These are phyloP conservation scores for Heliamphora exappendiculata DNA, from an alignment of 148 eudicot species.

Conservation along the genomic window DNA sequence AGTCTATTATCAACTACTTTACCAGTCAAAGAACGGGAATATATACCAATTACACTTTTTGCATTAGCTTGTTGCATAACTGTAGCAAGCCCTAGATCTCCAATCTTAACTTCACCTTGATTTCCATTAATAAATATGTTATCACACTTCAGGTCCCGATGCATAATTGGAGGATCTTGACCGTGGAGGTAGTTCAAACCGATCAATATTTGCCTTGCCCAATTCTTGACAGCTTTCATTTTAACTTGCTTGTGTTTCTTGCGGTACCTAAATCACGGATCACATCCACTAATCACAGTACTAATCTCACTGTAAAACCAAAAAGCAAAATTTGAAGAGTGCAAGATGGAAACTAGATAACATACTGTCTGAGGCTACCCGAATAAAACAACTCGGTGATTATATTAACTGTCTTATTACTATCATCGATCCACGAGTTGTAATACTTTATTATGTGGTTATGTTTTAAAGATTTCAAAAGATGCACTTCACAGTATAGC, in stretches of 20 bases:
- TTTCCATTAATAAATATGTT: slow-evolving; percentile 17
- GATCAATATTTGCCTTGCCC: slow-evolving; percentile 10
- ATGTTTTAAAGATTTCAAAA: slow-evolving; percentile 6
- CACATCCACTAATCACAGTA: neutral
- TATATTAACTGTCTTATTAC: neutral
- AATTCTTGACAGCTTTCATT: slow-evolving; percentile 7
- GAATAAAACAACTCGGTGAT: slow-evolving; percentile 14
- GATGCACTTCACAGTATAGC: slow-evolving; percentile 7
- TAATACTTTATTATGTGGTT: slow-evolving; percentile 9
- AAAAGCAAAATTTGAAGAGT: too few species aligned
- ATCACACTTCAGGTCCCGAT: slow-evolving; percentile 20
- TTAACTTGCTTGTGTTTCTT: slow-evolving; percentile 8
- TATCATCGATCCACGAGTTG: slow-evolving; percentile 9
- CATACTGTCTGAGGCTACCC: slow-evolving; percentile 10
- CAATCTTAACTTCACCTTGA: too few species aligned
- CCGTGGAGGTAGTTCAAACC: slow-evolving; percentile 11
- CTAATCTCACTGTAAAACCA: neutral
- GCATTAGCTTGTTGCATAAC: neutral
- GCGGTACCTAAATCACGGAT: neutral
- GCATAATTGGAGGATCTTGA: slow-evolving; percentile 12
- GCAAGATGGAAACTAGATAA: neutral
- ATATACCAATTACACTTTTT: neutral
- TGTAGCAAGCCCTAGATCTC: slow-evolving; percentile 12
- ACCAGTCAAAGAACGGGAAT: neutral
- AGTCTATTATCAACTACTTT: too few species aligned